Evolutionary conservation across 2,329 filamentous ascomycete species (phyloP), one percentile per base, ranked within the genome.

Genomic region (Scleromitrula shiraiana): DNA sequence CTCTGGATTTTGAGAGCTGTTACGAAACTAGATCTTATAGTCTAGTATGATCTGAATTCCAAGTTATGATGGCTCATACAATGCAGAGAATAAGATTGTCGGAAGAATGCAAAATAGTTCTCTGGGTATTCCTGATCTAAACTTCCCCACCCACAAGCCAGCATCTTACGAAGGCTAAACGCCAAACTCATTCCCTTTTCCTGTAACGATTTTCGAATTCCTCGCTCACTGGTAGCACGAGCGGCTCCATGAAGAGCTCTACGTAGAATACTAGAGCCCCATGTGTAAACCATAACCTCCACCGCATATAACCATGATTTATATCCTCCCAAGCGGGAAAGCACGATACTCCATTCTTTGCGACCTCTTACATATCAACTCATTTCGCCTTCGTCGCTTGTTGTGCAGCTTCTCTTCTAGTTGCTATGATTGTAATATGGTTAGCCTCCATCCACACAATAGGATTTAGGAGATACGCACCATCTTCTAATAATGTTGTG

Each of bases 401-500:
- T 54, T 73, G 70, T 39, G 71, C 69, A 44, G 72, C 72, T 59
- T 74, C 72, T 69, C 58, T 59, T 49, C 54, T 53, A 27, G 54
- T 58, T 44, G 59, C 59, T 59, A 49, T 40, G 17, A 17, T 35
- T 30, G 17, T 7, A 9, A 35, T 17, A 17, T 37, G 37, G 46
- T 56, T 49, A 60, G 50, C 37, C 24, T n/a, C 24, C 9, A 22
- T 8, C 22, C 36, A 36, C 17, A 42, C 29, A 40, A 23, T 22
- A 36, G 19, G 38, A 7, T 19, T 8, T 12, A 12, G 19, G 12
- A 33, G n/a, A 9, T 24, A 65, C 64, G 52, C 65, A 80, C 80
- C 80, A 71, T 88, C 83, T 67, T 88, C 83, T 56, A 88, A 67
- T 54, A 88, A 62, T 2, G 80, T 78, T 26, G 82, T 81, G 64